Conservation (phyloP, 768 basidiomycete species). For the Pisolithus marmoratus region DNA sequence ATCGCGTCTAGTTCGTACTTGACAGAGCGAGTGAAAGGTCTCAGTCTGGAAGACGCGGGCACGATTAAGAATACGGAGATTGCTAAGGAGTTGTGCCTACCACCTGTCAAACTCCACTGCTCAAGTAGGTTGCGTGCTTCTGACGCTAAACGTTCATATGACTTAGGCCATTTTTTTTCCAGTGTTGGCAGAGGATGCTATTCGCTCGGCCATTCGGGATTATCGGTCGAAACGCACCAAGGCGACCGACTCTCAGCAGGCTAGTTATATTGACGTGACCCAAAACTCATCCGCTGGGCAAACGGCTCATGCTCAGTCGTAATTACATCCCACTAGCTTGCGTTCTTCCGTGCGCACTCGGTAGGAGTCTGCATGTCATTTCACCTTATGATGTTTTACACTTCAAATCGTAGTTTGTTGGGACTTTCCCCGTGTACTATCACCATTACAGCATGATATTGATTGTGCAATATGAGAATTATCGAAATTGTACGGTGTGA, state of each 20-base stretch:
- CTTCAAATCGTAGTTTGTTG: background rate
- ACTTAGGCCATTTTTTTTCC: constrained; percentile 18
- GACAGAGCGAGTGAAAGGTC: constrained; percentile 96
- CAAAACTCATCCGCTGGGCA: constrained; percentile 51
- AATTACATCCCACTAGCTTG: background rate
- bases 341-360: too few species aligned
- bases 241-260: constrained; percentile 43
- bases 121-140: constrained; percentile 59
- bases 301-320: constrained; percentile 23
- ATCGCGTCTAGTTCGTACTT: constrained; percentile 98
- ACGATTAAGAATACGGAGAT: constrained; percentile 99
- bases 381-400: background rate
- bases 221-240: constrained; percentile 80
- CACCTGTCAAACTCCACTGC: constrained; percentile 94
- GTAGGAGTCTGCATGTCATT: background rate
- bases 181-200: constrained; percentile 98
- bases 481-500: background rate
- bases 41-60: constrained; percentile 89
- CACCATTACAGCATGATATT: background rate
- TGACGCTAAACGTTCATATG: constrained; percentile 13
- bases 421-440: background rate
- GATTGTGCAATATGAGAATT: background rate
- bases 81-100: constrained; percentile 91
- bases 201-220: constrained; percentile 95
- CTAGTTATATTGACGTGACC: constrained; percentile 67